Evolutionary conservation across 2,329 filamentous ascomycete species (phyloP), one percentile per base, ranked within the genome.

Genomic region (Didymella pomorum): DNA sequence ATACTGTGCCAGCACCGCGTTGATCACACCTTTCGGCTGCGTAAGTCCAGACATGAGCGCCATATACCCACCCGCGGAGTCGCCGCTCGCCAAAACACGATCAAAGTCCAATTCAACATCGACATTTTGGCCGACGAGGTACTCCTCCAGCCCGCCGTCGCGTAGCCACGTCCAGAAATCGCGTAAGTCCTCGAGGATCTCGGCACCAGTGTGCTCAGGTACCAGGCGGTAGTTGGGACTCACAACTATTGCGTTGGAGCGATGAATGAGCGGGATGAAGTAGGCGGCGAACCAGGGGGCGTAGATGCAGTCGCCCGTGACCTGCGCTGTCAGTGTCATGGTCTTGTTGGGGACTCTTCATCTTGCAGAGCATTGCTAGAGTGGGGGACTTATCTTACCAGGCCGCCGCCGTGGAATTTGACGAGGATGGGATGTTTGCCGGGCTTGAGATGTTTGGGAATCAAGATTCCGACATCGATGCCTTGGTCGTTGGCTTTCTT

Each of bases 211-310:
- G 52, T 79, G 73, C 57, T 84, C 82, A 21, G 83, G 83, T n/a
- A 82, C 60, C 3, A 85, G 78, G 9, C 82, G 82, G 71, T 86
- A 82, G 67, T 83, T 80, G 0, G 81, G 79, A 1, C 77, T 71
- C 7, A 85, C 65, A 25, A 81, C 71, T 43, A 85, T 78, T n/a
- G 82, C 80, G 14, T 66, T 67, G 47, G 79, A 74, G 25, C 69
- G 61, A 1, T 73, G 69, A 23, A 78, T 72, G 37, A 81, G 71
- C 8, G 80, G 73, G 8, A 82, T 65, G 8, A 78, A 68, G 49
- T 63, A 77, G 9, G 66, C 61, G 2, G 67, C 58, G 48, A 72
- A 70, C 73, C 73, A 77, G 18, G 68, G 59, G 1, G 69, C 48
- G 52, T 69, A 72, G 23, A 71, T 56, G 18, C 68, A 70, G 25